Conservation (phyloP, 805 yeast species). For the Grigorovia humatica region DNA sequence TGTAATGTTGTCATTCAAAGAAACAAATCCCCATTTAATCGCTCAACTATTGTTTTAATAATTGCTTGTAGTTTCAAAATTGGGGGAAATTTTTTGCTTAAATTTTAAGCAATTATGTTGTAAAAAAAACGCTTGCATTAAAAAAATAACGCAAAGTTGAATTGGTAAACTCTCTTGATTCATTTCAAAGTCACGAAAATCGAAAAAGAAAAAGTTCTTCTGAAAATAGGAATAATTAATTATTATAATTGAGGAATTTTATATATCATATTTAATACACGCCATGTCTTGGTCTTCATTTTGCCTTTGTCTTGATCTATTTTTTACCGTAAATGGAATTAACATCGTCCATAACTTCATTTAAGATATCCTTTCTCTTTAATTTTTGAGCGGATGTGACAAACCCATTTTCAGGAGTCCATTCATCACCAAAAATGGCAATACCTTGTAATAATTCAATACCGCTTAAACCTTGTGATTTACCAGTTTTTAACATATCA, state of each 20-base stretch:
- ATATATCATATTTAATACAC: neutral
- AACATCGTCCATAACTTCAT: constrained; percentile 55
- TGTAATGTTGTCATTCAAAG: constrained; percentile 17
- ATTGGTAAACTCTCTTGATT: no score
- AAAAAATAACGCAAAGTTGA: no score
- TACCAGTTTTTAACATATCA: constrained; percentile 64
- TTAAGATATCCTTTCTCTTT: constrained; percentile 83
- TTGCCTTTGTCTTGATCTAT: neutral
- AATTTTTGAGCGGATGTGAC: constrained; percentile 95
- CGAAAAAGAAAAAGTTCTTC: no score
- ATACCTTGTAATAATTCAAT: constrained; percentile 78
- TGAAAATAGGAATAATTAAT: neutral
- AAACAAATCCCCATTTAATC: constrained; percentile 31
- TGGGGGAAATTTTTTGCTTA: constrained; percentile 30
- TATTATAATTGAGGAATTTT: neutral
- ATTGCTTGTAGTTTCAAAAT: constrained; percentile 32
- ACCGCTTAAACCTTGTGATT: constrained; percentile 67
- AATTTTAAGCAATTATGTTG: neutral
- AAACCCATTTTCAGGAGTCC: constrained; percentile 95
- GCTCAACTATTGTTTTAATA: constrained; percentile 31
- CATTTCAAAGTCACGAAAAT: no score
- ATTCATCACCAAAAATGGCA: constrained; percentile 76
- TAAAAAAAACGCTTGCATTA: no score
- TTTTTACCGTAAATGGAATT: constrained; percentile 43
- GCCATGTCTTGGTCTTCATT: neutral